Evolutionary conservation across 129 eudicot genomes (phyloP), one percentile per base, ranked within the genome.

Genomic region (Calendula officinalis): DNA sequence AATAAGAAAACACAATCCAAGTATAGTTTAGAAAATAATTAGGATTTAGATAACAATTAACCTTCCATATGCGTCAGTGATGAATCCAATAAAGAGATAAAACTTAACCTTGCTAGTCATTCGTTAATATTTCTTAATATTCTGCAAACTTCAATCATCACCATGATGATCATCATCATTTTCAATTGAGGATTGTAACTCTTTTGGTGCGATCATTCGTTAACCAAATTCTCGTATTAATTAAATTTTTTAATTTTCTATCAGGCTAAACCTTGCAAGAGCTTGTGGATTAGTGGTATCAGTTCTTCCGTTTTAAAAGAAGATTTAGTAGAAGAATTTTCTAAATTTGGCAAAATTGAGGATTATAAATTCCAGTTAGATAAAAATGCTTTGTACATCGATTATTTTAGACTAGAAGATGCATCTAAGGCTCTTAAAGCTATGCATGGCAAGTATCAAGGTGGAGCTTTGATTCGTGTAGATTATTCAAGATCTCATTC

Each of bases 251-350:
- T 27, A 60, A 39, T 51, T 11, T 13, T 35, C 60, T 77, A 68
- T 68, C 88, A 91, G 98, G 90, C 95, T 66, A 91, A 81, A 68
- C 96, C 86, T 40, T 87, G 91, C 61, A 87, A 85, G 65, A 81
- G 83, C 68, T 73, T 91, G 77, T 91, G 98, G 98, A 91, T 91
- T 39, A 81, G 91, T 66, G 86, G 96, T 34, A 70, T 91, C 35
- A 57, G 86, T 75, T 65, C 81, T 58, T 82, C 94, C 12, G 49
- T 82, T 37, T 53, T 84, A 27, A 91, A 76, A 74, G 96, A 91
- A 77, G 86, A 68, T 58, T 52, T 91, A 69, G 90, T 84, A 71
- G 88, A 70, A 58, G 88, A 84, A 64, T 87, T 91, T 56, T 35
- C 60, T 13, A 84, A 72, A 64, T 87, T 82, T 66, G 98, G 98